Percentiles rank a stretch among this genome's conserved stretches.
Conservation (phyloP, 208 protist genomes). For the Acanthamoeba quina region DNA sequence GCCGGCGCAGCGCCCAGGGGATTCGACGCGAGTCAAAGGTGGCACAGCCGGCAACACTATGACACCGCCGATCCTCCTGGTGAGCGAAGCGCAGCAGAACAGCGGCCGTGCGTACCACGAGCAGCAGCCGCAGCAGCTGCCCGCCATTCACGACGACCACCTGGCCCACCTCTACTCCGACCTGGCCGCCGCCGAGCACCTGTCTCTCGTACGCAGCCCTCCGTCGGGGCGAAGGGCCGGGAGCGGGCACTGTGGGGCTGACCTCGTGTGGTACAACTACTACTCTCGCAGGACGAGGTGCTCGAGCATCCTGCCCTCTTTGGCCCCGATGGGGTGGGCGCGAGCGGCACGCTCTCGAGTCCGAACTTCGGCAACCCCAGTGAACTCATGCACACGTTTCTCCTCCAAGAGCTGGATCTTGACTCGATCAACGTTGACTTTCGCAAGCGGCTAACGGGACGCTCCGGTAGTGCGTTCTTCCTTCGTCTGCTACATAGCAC, state of each 20-base stretch:
- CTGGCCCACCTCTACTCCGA: constrained; percentile 27
- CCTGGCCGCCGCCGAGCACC: constrained; percentile 19
- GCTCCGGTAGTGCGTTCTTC: background rate
- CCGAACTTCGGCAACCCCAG: background rate
- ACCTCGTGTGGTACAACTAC: background rate
- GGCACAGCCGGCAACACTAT: background rate
- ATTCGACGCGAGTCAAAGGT: background rate
- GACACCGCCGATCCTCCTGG: background rate
- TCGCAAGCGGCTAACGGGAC: constrained; percentile 45
- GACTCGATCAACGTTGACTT: constrained; percentile 1
- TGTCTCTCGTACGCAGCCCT: background rate
- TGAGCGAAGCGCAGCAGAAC: background rate
- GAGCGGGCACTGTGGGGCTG: no score
- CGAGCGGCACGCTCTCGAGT: background rate
- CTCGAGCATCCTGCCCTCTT: constrained; percentile 25
- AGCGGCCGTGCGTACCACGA: background rate
- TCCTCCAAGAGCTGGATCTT: constrained; percentile 38
- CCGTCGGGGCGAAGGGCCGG: background rate
- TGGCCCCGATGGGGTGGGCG: background rate
- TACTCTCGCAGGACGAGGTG: background rate
- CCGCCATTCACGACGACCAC: constrained; percentile 8
- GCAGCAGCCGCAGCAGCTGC: background rate
- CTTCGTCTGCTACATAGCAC: background rate
- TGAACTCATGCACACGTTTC: constrained; percentile 28
- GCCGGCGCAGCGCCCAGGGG: background rate